Conservation (phyloP, 1,139 yeast genomes). For the Zygoascus meyerae region DNA sequence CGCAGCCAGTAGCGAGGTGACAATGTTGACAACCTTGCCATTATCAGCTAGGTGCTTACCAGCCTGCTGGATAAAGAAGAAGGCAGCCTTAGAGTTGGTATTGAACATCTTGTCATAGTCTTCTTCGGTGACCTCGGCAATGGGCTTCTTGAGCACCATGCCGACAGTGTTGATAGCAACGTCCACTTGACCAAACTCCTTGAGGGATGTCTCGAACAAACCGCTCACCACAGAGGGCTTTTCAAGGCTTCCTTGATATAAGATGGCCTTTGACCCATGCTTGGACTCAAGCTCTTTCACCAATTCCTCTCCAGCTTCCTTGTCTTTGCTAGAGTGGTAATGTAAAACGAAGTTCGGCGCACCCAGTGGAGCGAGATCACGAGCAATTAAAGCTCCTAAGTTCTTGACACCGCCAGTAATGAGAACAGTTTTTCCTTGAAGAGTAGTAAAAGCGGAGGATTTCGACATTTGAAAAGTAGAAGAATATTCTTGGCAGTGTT, state of each 20-base stretch:
- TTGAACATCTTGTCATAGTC: constrained; percentile 52
- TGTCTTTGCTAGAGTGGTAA: constrained; percentile 45
- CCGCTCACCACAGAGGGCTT: constrained; percentile 40
- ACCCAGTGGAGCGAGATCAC: constrained; percentile 51
- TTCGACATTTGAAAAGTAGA: too few relatives aligned
- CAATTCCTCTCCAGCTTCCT: constrained; percentile 36
- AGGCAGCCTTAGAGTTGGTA: constrained; percentile 55
- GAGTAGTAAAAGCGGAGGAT: constrained; percentile 15
- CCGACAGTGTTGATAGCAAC: constrained; percentile 65
- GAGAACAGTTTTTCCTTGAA: constrained; percentile 47
- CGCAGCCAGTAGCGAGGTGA: constrained; percentile 62
- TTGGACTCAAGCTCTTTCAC: constrained; percentile 37
- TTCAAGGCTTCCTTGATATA: constrained; percentile 44
- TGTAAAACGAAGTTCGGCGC: constrained; percentile 48
- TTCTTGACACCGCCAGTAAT: constrained; percentile 65
- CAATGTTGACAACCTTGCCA: constrained; percentile 53
- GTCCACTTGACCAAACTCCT: constrained; percentile 46
- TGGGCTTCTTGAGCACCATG: constrained; percentile 56
- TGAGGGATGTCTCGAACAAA: constrained; percentile 44
- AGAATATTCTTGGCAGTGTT: too few relatives aligned
- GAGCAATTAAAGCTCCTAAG: constrained; percentile 55
- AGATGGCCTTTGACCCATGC: constrained; percentile 39
- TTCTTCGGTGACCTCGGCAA: constrained; percentile 43
- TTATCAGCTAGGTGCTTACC: constrained; percentile 44
- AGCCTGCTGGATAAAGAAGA: constrained; percentile 56